Percentiles rank a stretch among this genome's conserved stretches.
phyloP scores from a whole-genome alignment of 768 basidiomycete species.

The Asterophora lycoperdoides region DNA sequence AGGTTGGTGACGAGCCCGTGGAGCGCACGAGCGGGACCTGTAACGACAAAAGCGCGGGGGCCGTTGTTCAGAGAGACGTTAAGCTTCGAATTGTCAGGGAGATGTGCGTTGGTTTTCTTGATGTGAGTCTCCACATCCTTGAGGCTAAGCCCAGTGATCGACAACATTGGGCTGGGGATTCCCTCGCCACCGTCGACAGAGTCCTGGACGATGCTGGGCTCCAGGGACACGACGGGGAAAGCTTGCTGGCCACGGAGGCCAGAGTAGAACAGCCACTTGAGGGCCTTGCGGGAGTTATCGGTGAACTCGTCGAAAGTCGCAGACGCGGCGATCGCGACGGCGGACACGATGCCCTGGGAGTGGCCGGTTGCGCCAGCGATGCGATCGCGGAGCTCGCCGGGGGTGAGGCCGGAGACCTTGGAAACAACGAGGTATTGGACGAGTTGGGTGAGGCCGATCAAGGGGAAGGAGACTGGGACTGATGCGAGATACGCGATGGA shows the following conservation, averaged over 20 bases:
- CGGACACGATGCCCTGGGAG: constrained; percentile 95
- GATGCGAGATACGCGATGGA: constrained; percentile 85
- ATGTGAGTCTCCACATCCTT: constrained; percentile 80
- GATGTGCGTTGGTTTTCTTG: constrained; percentile 80
- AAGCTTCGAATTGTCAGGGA: constrained; percentile 74
- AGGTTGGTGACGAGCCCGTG: constrained; percentile 91
- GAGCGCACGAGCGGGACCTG: constrained; percentile 86
- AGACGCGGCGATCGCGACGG: constrained; percentile 84
- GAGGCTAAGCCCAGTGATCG: constrained; percentile 75
- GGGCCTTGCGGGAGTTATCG: constrained; percentile 73
- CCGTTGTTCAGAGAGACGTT: constrained; percentile 92
- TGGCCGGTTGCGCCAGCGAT: constrained; percentile 92
- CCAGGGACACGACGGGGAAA: constrained; percentile 89
- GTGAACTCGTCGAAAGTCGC: constrained; percentile 69
- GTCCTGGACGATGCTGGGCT: constrained; percentile 84
- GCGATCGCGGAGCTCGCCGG: constrained; percentile 71
- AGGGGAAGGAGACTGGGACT: constrained; percentile 88
- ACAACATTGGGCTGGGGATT: constrained; percentile 88
- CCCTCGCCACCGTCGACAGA: constrained; percentile 92
- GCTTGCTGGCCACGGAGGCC: constrained; percentile 91
- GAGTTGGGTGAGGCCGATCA: constrained; percentile 96
- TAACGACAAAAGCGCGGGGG: constrained; percentile 85
- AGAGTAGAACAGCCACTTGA: constrained; percentile 91
- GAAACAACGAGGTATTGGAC: constrained; percentile 85
- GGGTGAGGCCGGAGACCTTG: constrained; percentile 68